Evolutionary conservation across 192 early-diverging fungal genomes (phyloP).

Genomic region (Coemansia interrupta): DNA sequence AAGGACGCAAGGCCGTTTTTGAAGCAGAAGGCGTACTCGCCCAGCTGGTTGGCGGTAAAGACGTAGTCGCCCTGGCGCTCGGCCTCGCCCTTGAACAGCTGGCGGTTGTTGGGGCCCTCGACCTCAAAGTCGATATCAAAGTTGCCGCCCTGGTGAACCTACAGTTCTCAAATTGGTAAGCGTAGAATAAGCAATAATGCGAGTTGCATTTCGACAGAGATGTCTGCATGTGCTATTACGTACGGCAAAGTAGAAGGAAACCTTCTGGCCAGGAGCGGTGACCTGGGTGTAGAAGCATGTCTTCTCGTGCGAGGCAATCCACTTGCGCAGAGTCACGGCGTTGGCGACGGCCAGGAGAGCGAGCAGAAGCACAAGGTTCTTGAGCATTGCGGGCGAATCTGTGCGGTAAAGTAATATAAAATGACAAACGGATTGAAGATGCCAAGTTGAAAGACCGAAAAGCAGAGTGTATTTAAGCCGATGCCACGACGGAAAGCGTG

Average conservation of each 20-base stretch:
- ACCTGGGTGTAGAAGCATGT: constrained; percentile 86
- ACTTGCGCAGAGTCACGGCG: constrained; percentile 71
- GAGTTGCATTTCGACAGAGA: neutral
- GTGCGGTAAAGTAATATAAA: neutral
- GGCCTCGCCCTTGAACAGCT: constrained; percentile 72
- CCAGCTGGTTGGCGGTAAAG: constrained; percentile 77
- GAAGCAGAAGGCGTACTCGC: constrained; percentile 98
- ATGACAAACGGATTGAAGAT: neutral
- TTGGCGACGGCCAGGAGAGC: constrained; percentile 47
- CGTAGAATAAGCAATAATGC: too few relatives aligned
- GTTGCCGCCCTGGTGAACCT: constrained; percentile 94
- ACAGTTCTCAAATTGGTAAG: neutral
- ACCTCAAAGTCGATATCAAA: constrained; percentile 97
- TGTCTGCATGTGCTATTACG: too few relatives aligned
- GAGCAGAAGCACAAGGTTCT: constrained; percentile 42
- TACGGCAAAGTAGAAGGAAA: constrained; percentile 98
- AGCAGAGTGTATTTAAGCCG: too few relatives aligned
- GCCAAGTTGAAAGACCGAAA: constrained; percentile 7
- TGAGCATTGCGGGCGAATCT: constrained; percentile 30
- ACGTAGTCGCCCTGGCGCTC: constrained; percentile 96
- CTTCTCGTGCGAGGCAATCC: constrained; percentile 86
- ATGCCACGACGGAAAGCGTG: constrained; percentile 25
- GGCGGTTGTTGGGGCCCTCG: constrained; percentile 64
- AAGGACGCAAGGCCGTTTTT: constrained; percentile 91
- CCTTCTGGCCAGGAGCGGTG: constrained; percentile 81